phyloP scores from a whole-genome alignment of 2,329 filamentous ascomycete species.

The Aspergillus vadensis region DNA sequence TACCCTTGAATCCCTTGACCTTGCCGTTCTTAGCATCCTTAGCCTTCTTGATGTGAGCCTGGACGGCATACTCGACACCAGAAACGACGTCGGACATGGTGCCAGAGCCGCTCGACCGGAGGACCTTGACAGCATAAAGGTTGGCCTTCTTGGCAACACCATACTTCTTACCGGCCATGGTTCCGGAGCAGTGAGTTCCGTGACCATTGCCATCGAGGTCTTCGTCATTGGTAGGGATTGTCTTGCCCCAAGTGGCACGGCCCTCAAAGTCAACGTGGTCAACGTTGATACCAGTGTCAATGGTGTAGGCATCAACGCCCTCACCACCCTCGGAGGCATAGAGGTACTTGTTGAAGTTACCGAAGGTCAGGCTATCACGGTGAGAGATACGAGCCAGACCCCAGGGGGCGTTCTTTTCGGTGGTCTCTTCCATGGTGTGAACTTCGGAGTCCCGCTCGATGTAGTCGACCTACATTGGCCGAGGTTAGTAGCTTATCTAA shows the following conservation, averaged over 20 bases:
- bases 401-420: conserved; percentile 96
- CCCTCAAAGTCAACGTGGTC: conserved; percentile 97
- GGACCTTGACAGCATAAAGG: conserved; percentile 96
- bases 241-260: conserved; percentile 95
- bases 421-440: conserved; percentile 70
- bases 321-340: conserved; percentile 88
- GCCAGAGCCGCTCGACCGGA: conserved; percentile 93
- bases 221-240: conserved; percentile 79
- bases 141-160: conserved; percentile 99
- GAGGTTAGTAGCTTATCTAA: not conserved
- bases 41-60: conserved; percentile 73
- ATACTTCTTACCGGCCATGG: conserved; percentile 96
- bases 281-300: conserved; percentile 93
- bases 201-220: conserved; percentile 97
- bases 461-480: conserved; percentile 74
- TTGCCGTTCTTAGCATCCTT: conserved; percentile 81
- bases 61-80: conserved; percentile 93
- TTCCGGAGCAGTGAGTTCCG: conserved; percentile 98
- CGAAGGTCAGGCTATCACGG: conserved; percentile 81
- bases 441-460: conserved; percentile 95
- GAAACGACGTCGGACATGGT: conserved; percentile 99
- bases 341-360: conserved; percentile 97
- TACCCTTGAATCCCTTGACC: conserved; percentile 97
- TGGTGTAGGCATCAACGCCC: conserved; percentile 97
- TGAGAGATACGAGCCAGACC: conserved; percentile 97